Evolutionary conservation across 768 basidiomycete species (phyloP).

Genomic region (Coprinopsis marcescibilis): DNA sequence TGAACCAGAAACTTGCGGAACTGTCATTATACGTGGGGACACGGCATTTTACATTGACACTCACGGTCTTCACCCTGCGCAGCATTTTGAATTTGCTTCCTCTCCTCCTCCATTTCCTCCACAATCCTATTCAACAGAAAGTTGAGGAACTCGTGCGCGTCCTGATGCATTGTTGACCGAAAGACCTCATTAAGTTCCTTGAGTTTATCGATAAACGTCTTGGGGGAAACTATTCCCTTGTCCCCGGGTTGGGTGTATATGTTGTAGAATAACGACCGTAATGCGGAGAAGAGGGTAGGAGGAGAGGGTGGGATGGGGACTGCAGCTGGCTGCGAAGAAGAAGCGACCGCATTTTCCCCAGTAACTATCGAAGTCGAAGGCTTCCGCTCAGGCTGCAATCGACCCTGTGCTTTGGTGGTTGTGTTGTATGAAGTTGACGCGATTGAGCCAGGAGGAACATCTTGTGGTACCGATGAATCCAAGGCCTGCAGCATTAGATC

Average conservation of each 20-base stretch:
- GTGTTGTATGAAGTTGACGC: conserved; percentile 17
- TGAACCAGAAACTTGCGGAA: conserved; percentile 52
- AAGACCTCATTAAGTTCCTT: conserved; percentile 91
- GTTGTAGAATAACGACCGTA: conserved; percentile 84
- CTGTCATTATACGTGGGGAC: conserved; percentile 6
- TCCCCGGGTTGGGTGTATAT: conserved; percentile 75
- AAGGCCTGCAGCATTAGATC: conserved; percentile 75
- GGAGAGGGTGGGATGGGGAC: conserved; percentile 52
- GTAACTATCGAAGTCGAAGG: conserved; percentile 23
- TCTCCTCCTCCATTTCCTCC: conserved; percentile 84
- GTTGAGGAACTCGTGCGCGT: conserved; percentile 97
- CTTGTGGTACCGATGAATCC: conserved; percentile 43
- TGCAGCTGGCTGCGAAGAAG: conserved; percentile 24
- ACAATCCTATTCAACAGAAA: conserved; percentile 89
- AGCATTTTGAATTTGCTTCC: conserved; percentile 34
- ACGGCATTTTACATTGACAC: conserved; percentile 24
- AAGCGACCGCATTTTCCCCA: conserved; percentile 20
- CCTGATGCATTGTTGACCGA: conserved; percentile 89
- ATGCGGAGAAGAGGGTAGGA: conserved; percentile 82
- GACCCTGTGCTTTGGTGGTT: conserved; percentile 26
- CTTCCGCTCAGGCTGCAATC: conserved; percentile 57
- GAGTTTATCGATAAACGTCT: conserved; percentile 89
- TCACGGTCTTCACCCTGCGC: conserved; percentile 59
- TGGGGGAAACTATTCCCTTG: conserved; percentile 84
- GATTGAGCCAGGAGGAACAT: conserved; percentile 16